Conservation (phyloP, 1,284 basidiomycete genomes). For the Microbotryum lychnidis-dioicae region DNA sequence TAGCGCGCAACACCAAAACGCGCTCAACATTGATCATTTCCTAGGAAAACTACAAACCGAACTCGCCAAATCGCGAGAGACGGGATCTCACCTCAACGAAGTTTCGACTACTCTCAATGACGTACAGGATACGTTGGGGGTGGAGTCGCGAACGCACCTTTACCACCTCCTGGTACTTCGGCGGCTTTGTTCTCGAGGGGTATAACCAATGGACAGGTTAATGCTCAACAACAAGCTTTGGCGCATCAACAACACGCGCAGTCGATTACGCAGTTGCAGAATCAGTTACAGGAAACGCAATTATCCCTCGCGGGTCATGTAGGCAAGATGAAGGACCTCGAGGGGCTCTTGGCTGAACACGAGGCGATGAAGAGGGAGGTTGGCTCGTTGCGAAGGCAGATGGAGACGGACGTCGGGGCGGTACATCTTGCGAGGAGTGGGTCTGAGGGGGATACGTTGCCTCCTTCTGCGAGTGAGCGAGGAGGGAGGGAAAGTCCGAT, state of each 20-base stretch:
- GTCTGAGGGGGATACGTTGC: background rate
- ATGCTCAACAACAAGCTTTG: background rate
- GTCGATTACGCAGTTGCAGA: conserved; percentile 60
- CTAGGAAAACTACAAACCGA: conserved; percentile 60
- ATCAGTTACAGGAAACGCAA: conserved; percentile 79
- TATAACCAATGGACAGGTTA: background rate
- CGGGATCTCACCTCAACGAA: conserved; percentile 75
- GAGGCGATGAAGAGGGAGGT: conserved; percentile 78
- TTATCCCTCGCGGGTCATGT: conserved; percentile 66
- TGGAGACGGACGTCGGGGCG: conserved; percentile 36
- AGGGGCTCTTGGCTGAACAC: conserved; percentile 70
- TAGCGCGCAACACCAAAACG: conserved; percentile 39
- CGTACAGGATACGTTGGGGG: conserved; percentile 86
- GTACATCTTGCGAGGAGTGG: conserved; percentile 17
- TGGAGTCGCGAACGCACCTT: conserved; percentile 48
- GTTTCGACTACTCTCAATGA: conserved; percentile 78
- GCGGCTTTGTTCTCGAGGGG: conserved; percentile 1
- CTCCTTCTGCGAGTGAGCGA: background rate
- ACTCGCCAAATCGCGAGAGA: conserved; percentile 87
- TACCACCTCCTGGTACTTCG: conserved; percentile 21
- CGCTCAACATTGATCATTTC: conserved; percentile 46
- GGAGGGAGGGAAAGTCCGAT: conserved; percentile 26
- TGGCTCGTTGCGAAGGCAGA: conserved; percentile 41
- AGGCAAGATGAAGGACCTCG: conserved; percentile 75
- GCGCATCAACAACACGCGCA: conserved; percentile 25